Evolutionary conservation across 140 eudicot genomes (phyloP), one percentile per base, ranked within the genome.

Genomic region (Erigeron philadelphicus): DNA sequence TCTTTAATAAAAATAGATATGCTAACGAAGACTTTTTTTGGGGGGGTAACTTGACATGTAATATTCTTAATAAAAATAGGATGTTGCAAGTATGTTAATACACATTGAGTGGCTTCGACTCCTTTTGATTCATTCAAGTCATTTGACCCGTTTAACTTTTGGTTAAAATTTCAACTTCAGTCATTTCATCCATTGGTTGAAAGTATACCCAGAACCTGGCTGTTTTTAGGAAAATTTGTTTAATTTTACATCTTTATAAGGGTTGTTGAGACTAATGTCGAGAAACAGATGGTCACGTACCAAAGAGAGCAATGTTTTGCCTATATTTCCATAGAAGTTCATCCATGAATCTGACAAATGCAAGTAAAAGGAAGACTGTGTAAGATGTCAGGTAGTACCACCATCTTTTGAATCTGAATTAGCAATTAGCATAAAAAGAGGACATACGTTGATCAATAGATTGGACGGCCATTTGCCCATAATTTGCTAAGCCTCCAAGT

Each of bases 221-320:
- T 1, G 5, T 6, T 12, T 61, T 15, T 41, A n/a, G 23, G 8
- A 13, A n/a, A 62, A 23, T 35, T 2, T 7, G 4, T 50, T 15
- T 6, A 67, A 25, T 40, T 50, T 31, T 6, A 50, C 25, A n/a
- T 23, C 2, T 46, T 4, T 47, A 58, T 4, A 55, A 8, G 13
- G 69, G 18, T 6, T 38, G 1, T 23, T 53, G 44, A 45, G 54
- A 41, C 18, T 16, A 54, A 50, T 48, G 23, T 25, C 31, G n/a
- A 55, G 31, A 45, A 42, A 63, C 43, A 41, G 71, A 55, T 42
- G 61, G 67, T 52, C 38, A 23, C 88, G 3, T 81, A 92, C 98
- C 98, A 88, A 79, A 41, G 98, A 92, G 64, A 92, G 90, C 86
- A 86, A 68, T 8, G 96, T 88, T 84, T 92, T 92, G 74, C 98